phyloP scores from a whole-genome alignment of 2,329 filamentous ascomycete genomes.

The Talaromyces sp. region DNA sequence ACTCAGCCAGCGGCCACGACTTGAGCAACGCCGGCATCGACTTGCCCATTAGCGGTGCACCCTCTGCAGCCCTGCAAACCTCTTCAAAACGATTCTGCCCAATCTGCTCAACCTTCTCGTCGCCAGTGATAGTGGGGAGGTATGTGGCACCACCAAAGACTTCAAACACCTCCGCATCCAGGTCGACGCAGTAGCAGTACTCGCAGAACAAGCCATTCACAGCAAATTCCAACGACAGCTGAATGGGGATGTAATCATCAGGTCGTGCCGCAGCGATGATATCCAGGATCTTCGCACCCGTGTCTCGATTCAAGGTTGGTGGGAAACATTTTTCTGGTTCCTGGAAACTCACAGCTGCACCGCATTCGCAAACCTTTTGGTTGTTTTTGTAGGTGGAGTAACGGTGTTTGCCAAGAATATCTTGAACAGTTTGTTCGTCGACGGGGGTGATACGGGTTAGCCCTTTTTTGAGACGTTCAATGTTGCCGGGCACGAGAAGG shows the following conservation, averaged over 20 bases:
- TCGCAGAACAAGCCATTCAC: slow-evolving; percentile 25
- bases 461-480: slow-evolving; percentile 23
- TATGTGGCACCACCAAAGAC: slow-evolving; percentile 17
- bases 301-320: slow-evolving; percentile 21
- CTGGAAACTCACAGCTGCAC: neutral
- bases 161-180: slow-evolving; percentile 20
- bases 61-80: neutral
- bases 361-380: slow-evolving; percentile 5
- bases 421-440: neutral
- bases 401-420: neutral
- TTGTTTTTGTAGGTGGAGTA: neutral
- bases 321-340: neutral
- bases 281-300: slow-evolving; percentile 21
- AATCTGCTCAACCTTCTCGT: neutral
- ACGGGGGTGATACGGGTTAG: slow-evolving; percentile 21
- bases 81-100: slow-evolving; percentile 6
- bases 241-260: slow-evolving; percentile 20
- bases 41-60: neutral
- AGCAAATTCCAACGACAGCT: slow-evolving; percentile 23
- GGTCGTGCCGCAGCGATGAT: slow-evolving; percentile 20
- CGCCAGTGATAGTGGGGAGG: neutral
- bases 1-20: neutral
- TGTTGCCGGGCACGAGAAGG: slow-evolving; percentile 22
- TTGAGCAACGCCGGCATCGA: slow-evolving; percentile 10
- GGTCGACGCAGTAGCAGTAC: slow-evolving; percentile 28